Conservation (phyloP, 768 basidiomycete species). For the Suillus cothurnatus region DNA sequence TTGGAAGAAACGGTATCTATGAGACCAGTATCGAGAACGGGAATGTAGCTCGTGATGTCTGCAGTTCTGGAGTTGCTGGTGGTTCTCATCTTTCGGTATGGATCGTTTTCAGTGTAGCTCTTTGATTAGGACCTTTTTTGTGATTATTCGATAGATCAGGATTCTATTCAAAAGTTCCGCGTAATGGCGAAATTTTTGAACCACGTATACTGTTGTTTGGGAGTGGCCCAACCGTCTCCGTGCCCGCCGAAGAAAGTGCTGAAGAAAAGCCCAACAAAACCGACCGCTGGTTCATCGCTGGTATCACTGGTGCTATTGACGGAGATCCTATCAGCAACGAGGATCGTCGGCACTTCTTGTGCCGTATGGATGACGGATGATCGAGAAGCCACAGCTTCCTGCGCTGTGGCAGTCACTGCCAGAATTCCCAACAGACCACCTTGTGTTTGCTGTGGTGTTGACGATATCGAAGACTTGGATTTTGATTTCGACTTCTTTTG, state of each 20-base stretch:
- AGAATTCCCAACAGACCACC: neutral
- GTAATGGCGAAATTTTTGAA: slow-evolving; percentile 70
- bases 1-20: slow-evolving; percentile 56
- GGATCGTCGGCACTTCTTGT: neutral
- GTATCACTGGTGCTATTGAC: neutral
- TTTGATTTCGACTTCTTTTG: slow-evolving; percentile 8
- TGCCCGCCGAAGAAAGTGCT: slow-evolving; percentile 86
- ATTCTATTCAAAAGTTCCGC: slow-evolving; percentile 22
- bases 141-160: neutral
- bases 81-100: slow-evolving; percentile 26
- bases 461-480: neutral
- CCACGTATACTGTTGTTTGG: slow-evolving; percentile 74
- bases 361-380: neutral
- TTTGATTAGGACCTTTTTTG: neutral
- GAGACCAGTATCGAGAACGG: slow-evolving; percentile 41
- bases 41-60: slow-evolving; percentile 4
- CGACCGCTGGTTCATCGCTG: slow-evolving; percentile 29
- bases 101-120: no score
- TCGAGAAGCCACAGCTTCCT: neutral
- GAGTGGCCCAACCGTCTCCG: slow-evolving; percentile 63
- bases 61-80: slow-evolving; percentile 26
- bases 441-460: neutral
- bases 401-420: neutral
- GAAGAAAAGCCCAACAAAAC: slow-evolving; percentile 69
- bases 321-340: neutral